Evolutionary conservation across 345 rosid species (phyloP), one percentile per base, ranked within the genome.

Genomic region (Eucalyptus sp.): DNA sequence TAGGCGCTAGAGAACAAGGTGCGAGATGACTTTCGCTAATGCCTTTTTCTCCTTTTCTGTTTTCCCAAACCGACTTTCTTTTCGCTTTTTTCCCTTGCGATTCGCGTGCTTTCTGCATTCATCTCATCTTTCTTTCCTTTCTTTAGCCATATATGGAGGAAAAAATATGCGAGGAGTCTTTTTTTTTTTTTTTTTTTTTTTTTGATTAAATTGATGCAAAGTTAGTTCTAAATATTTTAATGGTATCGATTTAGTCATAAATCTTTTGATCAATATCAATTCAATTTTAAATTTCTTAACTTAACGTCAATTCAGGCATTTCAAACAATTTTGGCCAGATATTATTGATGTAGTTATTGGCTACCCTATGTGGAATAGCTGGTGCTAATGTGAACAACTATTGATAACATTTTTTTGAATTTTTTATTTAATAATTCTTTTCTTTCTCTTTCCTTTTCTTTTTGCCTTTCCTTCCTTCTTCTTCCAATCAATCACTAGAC

Each of bases 341-440:
- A 52, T 52, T 52, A 52, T 4, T 52, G 2, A 52, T 0, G 0
- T 52, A 52, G 2, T 18, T 18, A 24, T 18, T 52, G 10, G 10
- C 10, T 18, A 52, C 2, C 5, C 4, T 52, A 7, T 3, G 0
- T 52, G 10, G 4, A 20, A 52, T 6, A 52, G 0, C 10, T 0
- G 2, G 25, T 18, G 0, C 0, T 52, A 52, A 52, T 4, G 3
- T 52, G 25, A 4, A 20, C 58, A 18, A 52, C 25, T 18, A 52
- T 52, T 52, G 4, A 52, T 52, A 18, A 52, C 10, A 18, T 52
- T 18, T 52, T 52, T 52, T 7, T 0, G 0, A 7, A 51, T 0
- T 7, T 52, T 52, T 52, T 10, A 52, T 52, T 52, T 7, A 52
- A 18, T 20, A 20, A 52, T 52, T 52, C 10, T 18, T 18, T 52